These are phyloP conservation scores for Acanthamoeba polyphaga DNA, from an alignment of 208 protist genomes.

Conservation along the genomic window DNA sequence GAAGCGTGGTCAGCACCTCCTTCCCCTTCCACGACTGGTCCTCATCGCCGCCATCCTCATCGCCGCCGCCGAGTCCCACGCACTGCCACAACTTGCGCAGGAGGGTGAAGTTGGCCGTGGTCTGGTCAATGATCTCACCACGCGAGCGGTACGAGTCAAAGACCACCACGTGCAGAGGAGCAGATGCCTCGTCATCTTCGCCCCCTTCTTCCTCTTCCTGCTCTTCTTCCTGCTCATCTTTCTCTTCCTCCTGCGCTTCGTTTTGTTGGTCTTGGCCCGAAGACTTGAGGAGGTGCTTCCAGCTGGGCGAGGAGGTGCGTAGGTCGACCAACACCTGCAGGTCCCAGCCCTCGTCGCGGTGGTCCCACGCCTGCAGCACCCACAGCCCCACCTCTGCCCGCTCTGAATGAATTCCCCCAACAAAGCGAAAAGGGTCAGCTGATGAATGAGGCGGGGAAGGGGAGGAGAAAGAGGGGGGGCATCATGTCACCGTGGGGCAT, in stretches of 20 bases:
- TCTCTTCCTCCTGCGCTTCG: neutral
- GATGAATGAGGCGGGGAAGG: too few species aligned
- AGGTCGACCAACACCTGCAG: neutral
- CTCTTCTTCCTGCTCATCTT: neutral
- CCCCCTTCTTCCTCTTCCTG: too few species aligned
- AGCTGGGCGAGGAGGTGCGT: neutral
- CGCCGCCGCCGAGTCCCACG: neutral
- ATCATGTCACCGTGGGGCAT: neutral
- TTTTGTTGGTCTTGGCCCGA: neutral
- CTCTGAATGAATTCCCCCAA: neutral
- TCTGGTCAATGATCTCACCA: neutral
- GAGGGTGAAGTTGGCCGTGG: neutral
- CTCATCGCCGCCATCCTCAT: neutral
- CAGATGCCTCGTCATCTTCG: neutral
- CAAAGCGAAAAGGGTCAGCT: too few species aligned
- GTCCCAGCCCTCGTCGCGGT: neutral
- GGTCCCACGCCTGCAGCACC: neutral
- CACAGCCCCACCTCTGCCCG: neutral
- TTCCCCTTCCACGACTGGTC: neutral
- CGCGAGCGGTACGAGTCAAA: neutral
- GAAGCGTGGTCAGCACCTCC: conserved; percentile 17
- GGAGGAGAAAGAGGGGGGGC: too few species aligned
- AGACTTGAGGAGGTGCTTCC: neutral
- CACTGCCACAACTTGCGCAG: neutral
- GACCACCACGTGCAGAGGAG: neutral